Evolutionary conservation across 1,284 basidiomycete species (phyloP).

Genomic region (Rhodotorula glutinis): DNA sequence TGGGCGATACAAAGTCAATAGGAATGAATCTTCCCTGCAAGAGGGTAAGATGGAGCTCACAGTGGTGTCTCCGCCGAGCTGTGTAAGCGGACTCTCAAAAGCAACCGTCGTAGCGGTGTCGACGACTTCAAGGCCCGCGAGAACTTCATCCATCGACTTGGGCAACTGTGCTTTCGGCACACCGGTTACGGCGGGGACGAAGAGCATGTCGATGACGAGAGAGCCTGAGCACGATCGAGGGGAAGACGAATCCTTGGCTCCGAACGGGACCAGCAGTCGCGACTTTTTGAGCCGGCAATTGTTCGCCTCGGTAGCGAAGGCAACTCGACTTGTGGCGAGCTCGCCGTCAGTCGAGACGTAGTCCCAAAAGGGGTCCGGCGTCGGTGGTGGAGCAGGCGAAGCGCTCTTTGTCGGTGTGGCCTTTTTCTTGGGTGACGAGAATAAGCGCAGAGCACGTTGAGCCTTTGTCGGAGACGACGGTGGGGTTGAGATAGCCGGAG

Average conservation of each 20-base stretch:
- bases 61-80: constrained; percentile 88
- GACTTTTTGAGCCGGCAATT: constrained; percentile 24
- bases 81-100: constrained; percentile 88
- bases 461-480: constrained; percentile 33
- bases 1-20: not conserved
- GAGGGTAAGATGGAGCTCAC: constrained; percentile 55
- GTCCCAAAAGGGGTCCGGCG: constrained; percentile 34
- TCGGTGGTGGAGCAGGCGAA: constrained; percentile 14
- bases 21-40: too few relatives aligned
- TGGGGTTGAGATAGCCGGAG: constrained; percentile 9
- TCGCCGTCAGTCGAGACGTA: constrained; percentile 25
- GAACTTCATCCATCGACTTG: constrained; percentile 85
- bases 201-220: constrained; percentile 79
- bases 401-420: constrained; percentile 1
- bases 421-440: constrained; percentile 40
- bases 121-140: constrained; percentile 79
- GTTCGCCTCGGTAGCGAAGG: constrained; percentile 52
- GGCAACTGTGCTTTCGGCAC: constrained; percentile 75
- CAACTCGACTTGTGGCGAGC: constrained; percentile 28
- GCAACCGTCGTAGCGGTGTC: constrained; percentile 89
- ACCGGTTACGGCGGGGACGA: constrained; percentile 73
- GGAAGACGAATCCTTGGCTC: constrained; percentile 13
- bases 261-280: constrained; percentile 25
- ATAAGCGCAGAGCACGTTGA: constrained; percentile 29
- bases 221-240: constrained; percentile 61